Evolutionary conservation across 202 grass and related monocot species (phyloP).

Genomic region (Cymbopogon flexuosus): DNA sequence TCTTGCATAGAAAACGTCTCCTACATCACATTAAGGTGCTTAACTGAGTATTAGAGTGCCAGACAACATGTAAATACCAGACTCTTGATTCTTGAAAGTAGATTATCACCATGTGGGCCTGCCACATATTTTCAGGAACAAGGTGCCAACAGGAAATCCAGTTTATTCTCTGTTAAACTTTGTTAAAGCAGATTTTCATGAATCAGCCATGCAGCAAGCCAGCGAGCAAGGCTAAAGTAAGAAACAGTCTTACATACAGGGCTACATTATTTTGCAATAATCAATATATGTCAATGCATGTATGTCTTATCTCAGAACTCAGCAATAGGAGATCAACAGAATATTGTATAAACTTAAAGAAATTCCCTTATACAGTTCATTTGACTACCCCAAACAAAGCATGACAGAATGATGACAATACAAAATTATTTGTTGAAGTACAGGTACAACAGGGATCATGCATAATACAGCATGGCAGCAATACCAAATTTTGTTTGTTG

Average conservation of each 20-base stretch:
- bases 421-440: conserved; percentile 16
- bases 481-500: neutral
- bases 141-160: conserved; percentile 6
- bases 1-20: conserved; percentile 84
- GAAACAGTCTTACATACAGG: neutral
- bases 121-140: neutral
- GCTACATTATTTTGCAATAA: conserved; percentile 9
- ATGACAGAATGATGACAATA: neutral
- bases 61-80: conserved; percentile 7
- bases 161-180: neutral
- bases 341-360: neutral
- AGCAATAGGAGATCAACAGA: neutral
- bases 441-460: neutral
- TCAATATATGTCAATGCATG: neutral
- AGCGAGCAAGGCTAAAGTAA: neutral
- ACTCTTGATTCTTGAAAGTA: neutral
- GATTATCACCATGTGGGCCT: neutral
- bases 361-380: neutral
- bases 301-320: neutral
- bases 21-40: conserved; percentile 38
- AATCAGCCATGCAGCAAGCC: neutral
- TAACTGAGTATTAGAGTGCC: neutral
- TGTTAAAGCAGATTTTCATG: neutral
- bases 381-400: neutral
- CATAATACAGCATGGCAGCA: neutral